phyloP scores from a whole-genome alignment of 441 rosid species.

The Cnidoscolus chayamansa region DNA sequence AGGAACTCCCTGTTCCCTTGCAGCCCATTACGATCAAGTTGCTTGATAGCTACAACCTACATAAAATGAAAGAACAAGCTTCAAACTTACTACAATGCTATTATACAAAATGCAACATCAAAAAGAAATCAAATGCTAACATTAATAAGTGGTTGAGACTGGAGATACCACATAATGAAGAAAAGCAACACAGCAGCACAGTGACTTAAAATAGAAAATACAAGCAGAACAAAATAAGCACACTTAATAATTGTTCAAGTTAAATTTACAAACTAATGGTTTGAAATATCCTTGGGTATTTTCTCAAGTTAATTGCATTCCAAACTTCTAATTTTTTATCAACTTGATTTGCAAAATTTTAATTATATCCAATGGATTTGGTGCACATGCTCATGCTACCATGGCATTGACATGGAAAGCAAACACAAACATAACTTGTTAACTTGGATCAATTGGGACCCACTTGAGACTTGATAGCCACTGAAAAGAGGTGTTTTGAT shows the following conservation, averaged over 20 bases:
- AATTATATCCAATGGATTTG: too few species aligned
- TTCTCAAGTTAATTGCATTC: too few species aligned
- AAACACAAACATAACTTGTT: too few species aligned
- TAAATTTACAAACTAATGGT: not conserved
- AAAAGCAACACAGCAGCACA: not conserved
- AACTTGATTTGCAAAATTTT: too few species aligned
- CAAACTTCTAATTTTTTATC: too few species aligned
- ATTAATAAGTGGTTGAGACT: not conserved
- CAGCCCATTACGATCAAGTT: constrained; percentile 77
- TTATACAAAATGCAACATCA: not conserved
- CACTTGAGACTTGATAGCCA: too few species aligned
- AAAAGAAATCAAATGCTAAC: not conserved
- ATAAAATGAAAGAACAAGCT: constrained; percentile 21
- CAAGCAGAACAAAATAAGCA: not conserved
- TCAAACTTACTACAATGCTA: constrained; percentile 16
- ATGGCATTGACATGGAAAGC: too few species aligned
- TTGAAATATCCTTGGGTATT: too few species aligned
- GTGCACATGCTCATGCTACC: too few species aligned
- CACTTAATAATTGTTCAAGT: not conserved
- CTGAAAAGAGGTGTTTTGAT: too few species aligned
- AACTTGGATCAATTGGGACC: too few species aligned
- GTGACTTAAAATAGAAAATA: not conserved
- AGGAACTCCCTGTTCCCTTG: constrained; percentile 91
- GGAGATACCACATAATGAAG: not conserved
- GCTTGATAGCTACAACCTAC: constrained; percentile 89